A percentile compares a stretch with the other conserved stretches of the same genome.
Evolutionary conservation across 2,329 filamentous ascomycete genomes (phyloP).

Genomic region (Pezizomycotina sp.): DNA sequence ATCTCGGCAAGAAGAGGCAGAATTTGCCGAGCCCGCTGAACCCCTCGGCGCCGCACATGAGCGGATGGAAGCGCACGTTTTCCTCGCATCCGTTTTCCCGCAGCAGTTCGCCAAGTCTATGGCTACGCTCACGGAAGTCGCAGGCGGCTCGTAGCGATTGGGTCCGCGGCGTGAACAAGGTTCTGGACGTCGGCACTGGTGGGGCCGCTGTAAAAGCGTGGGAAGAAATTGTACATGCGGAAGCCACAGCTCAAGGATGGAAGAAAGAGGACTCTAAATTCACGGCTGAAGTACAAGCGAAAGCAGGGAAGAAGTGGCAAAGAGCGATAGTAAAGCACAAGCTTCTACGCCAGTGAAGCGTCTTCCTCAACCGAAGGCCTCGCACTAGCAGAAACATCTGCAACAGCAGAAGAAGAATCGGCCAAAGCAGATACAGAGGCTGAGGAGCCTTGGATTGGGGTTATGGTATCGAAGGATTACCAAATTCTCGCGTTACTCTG

Average conservation of each 20-base stretch:
- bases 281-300: too few species aligned
- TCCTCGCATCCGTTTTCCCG: constrained; percentile 51
- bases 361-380: too few species aligned
- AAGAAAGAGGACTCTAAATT: too few species aligned
- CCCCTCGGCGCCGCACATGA: constrained; percentile 37
- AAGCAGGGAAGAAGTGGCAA: too few species aligned
- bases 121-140: constrained; percentile 55
- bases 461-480: constrained; percentile 12
- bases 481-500: constrained; percentile 33
- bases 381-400: too few species aligned
- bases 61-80: constrained; percentile 61
- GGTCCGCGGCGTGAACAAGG: constrained; percentile 43
- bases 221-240: constrained; percentile 60
- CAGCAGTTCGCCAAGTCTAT: constrained; percentile 52
- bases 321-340: too few species aligned
- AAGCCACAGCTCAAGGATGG: constrained; percentile 61
- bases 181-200: constrained; percentile 59
- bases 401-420: constrained; percentile 6
- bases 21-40: constrained; percentile 37
- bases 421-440: constrained; percentile 29
- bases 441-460: constrained; percentile 38
- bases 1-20: constrained; percentile 40
- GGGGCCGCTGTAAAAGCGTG: constrained; percentile 60
- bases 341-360: too few species aligned
- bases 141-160: constrained; percentile 52